Percentiles rank a stretch among this genome's conserved stretches.
These are phyloP conservation scores for Macroventuria anomochaeta DNA, from an alignment of 2,329 filamentous ascomycete genomes.

Conservation along the genomic window DNA sequence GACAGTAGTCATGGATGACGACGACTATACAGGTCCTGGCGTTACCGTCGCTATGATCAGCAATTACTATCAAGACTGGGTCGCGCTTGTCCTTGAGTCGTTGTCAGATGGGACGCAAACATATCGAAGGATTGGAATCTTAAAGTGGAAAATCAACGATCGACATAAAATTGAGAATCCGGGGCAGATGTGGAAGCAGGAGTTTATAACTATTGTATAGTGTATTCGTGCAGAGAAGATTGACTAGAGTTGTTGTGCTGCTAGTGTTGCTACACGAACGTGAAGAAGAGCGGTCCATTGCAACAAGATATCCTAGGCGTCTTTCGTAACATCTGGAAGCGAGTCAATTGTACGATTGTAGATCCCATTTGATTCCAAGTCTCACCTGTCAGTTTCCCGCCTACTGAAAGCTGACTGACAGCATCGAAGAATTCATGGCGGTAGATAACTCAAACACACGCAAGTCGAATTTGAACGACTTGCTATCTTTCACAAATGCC, in stretches of 20 bases:
- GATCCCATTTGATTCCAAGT: too few species aligned
- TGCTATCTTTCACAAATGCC: too few species aligned
- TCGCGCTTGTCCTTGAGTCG: neutral
- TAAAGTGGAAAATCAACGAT: neutral
- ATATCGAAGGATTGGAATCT: neutral
- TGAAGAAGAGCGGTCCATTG: neutral
- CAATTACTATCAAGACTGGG: neutral
- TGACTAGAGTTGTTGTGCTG: too few species aligned
- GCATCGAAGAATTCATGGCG: too few species aligned
- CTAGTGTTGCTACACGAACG: neutral
- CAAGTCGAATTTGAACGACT: too few species aligned
- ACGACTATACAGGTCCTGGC: neutral
- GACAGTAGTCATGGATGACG: neutral
- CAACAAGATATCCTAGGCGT: neutral
- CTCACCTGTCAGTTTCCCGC: too few species aligned
- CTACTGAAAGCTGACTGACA: too few species aligned
- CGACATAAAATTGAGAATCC: neutral
- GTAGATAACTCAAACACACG: too few species aligned
- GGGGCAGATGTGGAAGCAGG: neutral
- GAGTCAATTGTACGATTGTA: too few species aligned
- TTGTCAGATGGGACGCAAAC: neutral
- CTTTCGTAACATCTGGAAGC: neutral
- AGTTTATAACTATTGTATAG: neutral
- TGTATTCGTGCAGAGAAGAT: neutral
- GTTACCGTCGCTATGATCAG: neutral